phyloP scores from a whole-genome alignment of 352 stramenopile genomes.

The Phytophthora pinifolia region DNA sequence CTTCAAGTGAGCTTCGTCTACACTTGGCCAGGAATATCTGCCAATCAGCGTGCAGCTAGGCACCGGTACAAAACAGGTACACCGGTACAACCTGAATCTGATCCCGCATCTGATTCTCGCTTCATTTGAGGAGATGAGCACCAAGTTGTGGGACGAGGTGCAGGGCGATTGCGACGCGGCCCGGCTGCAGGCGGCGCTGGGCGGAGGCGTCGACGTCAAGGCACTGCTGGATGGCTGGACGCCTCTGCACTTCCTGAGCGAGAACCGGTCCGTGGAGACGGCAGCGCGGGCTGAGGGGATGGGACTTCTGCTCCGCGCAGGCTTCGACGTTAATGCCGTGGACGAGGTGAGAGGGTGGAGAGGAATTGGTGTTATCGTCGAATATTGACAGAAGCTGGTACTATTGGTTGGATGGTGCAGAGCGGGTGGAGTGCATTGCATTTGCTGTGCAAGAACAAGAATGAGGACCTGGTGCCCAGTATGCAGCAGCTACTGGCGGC shows the following conservation, averaged over 20 bases:
- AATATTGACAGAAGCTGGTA: background rate
- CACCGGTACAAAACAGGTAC: background rate
- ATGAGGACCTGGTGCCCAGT: constrained; percentile 38
- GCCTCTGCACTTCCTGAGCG: constrained; percentile 71
- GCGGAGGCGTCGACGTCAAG: constrained; percentile 3
- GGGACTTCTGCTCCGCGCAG: constrained; percentile 33
- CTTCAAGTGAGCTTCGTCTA: constrained; percentile 20
- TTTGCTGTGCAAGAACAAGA: constrained; percentile 68
- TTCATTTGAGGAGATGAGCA: constrained; percentile 26
- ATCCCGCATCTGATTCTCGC: constrained; percentile 5
- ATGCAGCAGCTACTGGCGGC: constrained; percentile 40
- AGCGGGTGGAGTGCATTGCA: constrained; percentile 69
- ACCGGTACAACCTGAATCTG: too few relatives aligned
- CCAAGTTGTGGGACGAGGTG: constrained; percentile 72
- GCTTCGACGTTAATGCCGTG: constrained; percentile 52
- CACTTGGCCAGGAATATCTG: constrained; percentile 2
- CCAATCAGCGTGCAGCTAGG: constrained; percentile 4
- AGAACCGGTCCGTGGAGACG: constrained; percentile 57
- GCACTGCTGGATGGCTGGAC: constrained; percentile 70
- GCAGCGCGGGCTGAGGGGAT: constrained; percentile 40
- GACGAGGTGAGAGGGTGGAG: constrained; percentile 51
- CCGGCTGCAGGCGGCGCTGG: constrained; percentile 42
- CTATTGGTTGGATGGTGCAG: constrained; percentile 18
- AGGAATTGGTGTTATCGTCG: background rate
- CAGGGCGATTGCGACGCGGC: constrained; percentile 51